Conservation (phyloP, 805 yeast genomes). For the Teunomyces stri region DNA sequence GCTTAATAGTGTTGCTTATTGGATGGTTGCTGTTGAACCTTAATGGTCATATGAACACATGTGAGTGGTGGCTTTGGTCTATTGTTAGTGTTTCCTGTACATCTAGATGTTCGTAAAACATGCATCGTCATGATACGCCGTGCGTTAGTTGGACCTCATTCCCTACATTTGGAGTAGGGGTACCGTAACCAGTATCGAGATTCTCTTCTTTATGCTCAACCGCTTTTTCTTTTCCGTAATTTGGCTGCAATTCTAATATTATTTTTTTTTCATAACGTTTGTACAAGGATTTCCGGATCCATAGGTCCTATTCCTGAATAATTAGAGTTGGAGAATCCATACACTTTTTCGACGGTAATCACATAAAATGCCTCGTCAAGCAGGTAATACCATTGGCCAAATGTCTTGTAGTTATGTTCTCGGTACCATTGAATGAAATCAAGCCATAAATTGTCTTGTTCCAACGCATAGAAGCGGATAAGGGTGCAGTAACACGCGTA, state of each 20-base stretch:
- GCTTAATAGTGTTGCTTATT: too few species aligned
- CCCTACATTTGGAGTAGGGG: too few species aligned
- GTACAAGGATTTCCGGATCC: not conserved
- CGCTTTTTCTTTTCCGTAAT: not conserved
- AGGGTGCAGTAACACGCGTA: slow-evolving; percentile 18
- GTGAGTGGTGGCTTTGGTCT: too few species aligned
- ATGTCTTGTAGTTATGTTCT: slow-evolving; percentile 8
- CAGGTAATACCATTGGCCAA: slow-evolving; percentile 13
- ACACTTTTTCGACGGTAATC: not conserved
- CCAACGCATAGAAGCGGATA: slow-evolving; percentile 18
- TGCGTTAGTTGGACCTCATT: too few species aligned
- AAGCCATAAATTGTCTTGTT: slow-evolving; percentile 27
- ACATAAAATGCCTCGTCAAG: slow-evolving; percentile 13
- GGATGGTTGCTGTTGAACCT: not conserved
- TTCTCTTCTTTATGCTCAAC: not conserved
- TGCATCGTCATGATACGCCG: too few species aligned
- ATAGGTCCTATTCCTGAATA: not conserved
- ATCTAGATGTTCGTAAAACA: too few species aligned
- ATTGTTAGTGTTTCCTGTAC: too few species aligned
- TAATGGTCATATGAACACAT: not conserved
- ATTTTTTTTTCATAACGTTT: not conserved
- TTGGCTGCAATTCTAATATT: not conserved
- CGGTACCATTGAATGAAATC: slow-evolving; percentile 24
- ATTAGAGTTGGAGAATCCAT: not conserved
- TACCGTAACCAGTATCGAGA: not conserved